phyloP scores from a whole-genome alignment of 2,329 filamentous ascomycete species.

The Ophiostoma perfectum region DNA sequence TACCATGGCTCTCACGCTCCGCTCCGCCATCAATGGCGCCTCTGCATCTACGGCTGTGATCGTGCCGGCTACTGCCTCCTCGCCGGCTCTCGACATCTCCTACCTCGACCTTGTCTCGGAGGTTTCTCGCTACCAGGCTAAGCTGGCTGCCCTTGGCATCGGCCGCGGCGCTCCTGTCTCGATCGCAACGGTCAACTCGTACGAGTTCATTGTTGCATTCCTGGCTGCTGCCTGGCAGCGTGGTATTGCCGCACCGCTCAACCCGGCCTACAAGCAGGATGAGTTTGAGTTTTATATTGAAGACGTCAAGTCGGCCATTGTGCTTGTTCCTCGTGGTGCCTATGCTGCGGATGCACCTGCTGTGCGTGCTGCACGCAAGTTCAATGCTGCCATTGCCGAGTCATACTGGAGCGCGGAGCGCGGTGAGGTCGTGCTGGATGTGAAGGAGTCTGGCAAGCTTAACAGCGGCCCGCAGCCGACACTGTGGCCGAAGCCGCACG shows the following conservation, averaged over 20 bases:
- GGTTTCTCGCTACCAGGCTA: conserved; percentile 65
- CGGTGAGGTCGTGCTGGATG: conserved; percentile 65
- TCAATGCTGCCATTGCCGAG: conserved; percentile 78
- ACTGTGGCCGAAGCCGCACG: conserved; percentile 59
- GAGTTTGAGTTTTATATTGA: conserved; percentile 93
- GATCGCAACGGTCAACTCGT: conserved; percentile 77
- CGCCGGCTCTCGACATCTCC: conserved; percentile 51
- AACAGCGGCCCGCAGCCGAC: conserved; percentile 38
- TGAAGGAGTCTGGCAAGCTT: conserved; percentile 70
- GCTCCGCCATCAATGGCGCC: conserved; percentile 46
- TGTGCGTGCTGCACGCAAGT: conserved; percentile 71
- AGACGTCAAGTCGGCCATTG: conserved; percentile 72
- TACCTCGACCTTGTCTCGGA: conserved; percentile 63
- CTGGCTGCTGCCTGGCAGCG: conserved; percentile 81
- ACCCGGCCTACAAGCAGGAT: conserved; percentile 80
- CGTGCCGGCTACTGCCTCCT: conserved; percentile 57
- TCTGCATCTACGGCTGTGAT: conserved; percentile 58
- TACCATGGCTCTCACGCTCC: conserved; percentile 43
- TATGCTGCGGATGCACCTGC: conserved; percentile 62
- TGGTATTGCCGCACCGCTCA: conserved; percentile 77
- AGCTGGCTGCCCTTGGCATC: conserved; percentile 71
- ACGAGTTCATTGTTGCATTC: conserved; percentile 83
- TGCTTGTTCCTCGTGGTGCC: conserved; percentile 68
- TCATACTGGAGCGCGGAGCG: conserved; percentile 68
- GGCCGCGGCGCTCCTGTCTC: conserved; percentile 66